These are phyloP conservation scores for Colletotrichum sp. DNA, from an alignment of 2,329 filamentous ascomycete species.

Conservation along the genomic window DNA sequence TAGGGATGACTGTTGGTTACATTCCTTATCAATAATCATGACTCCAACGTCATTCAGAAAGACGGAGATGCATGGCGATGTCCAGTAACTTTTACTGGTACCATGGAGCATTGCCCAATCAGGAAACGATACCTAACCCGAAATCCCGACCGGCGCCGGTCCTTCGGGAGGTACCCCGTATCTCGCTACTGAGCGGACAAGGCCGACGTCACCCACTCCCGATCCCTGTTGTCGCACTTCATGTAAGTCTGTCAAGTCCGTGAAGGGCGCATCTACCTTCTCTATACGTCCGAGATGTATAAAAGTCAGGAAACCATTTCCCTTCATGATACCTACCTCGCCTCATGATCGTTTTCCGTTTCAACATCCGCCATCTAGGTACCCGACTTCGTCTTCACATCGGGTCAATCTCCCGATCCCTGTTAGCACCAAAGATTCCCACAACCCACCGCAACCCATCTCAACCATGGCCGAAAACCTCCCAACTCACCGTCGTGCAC, in stretches of 20 bases:
- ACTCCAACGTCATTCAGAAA: background rate
- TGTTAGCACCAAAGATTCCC: background rate
- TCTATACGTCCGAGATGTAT: background rate
- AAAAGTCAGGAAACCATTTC: background rate
- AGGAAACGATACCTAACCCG: background rate
- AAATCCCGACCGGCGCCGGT: background rate
- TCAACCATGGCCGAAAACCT: background rate
- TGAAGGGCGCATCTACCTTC: background rate
- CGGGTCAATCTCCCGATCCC: background rate
- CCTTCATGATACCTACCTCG: background rate
- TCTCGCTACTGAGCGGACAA: background rate
- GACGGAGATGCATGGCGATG: background rate
- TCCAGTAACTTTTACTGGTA: background rate
- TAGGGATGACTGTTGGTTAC: background rate
- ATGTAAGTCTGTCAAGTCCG: background rate
- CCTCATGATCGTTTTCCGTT: background rate
- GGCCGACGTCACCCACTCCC: background rate
- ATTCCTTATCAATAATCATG: background rate
- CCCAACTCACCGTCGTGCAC: slow-evolving; percentile 23
- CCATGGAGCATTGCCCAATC: background rate
- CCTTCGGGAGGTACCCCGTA: background rate
- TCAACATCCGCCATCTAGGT: background rate
- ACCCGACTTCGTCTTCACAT: background rate
- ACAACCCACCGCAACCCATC: background rate
- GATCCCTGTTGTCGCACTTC: background rate